Evolutionary conservation across 78 protist species (phyloP).

Genomic region (Mantamonas sphyraenae): DNA sequence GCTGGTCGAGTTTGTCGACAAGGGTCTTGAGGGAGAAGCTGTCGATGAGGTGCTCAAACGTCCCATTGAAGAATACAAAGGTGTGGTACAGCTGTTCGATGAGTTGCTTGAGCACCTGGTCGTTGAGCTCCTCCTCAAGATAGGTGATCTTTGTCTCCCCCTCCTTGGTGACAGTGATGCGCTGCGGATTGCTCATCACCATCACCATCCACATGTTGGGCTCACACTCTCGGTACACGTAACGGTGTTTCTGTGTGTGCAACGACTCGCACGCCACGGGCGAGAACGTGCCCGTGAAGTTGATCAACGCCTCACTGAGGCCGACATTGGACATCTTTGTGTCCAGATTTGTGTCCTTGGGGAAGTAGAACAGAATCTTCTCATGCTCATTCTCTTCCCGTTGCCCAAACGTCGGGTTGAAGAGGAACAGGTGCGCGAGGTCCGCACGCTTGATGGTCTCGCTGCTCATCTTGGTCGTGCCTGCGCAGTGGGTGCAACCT

Average conservation of each 20-base stretch:
- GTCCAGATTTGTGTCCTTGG: constrained; percentile 20
- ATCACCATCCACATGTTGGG: constrained; percentile 46
- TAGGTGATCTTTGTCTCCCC: too few relatives aligned
- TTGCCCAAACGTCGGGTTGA: constrained; percentile 40
- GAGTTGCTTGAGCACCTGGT: constrained; percentile 3
- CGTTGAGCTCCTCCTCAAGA: constrained; percentile 30
- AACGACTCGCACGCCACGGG: constrained; percentile 45
- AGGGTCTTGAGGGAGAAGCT: too few relatives aligned
- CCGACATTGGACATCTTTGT: constrained; percentile 39
- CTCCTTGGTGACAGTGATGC: too few relatives aligned
- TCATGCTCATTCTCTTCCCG: constrained; percentile 48
- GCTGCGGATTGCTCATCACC: too few relatives aligned
- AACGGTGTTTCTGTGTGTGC: constrained; percentile 24
- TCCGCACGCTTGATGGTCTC: constrained; percentile 14
- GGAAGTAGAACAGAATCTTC: constrained; percentile 47
- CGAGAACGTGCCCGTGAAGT: constrained; percentile 45
- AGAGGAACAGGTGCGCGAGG: constrained; percentile 24
- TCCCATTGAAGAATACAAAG: background rate
- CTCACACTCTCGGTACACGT: constrained; percentile 26
- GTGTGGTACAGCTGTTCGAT: constrained; percentile 26
- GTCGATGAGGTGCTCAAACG: too few relatives aligned
- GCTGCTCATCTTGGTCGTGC: too few relatives aligned
- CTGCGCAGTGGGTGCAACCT: too few relatives aligned
- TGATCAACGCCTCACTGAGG: constrained; percentile 48
- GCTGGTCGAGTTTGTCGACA: too few relatives aligned